phyloP scores from a whole-genome alignment of 106 monocot species.

The Apostasia shenzhenica region DNA sequence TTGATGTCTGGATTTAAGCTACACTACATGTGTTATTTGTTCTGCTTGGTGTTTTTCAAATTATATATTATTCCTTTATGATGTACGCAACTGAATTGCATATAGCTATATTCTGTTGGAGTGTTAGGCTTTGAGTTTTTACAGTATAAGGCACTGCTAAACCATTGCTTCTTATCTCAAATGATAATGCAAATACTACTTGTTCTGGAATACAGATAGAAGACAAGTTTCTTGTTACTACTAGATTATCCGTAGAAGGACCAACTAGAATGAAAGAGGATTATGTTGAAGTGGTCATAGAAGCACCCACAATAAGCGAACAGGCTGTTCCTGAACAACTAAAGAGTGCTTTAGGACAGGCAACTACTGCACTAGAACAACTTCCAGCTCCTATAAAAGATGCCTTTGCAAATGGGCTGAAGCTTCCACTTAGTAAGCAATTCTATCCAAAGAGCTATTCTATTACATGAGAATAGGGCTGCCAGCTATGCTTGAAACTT shows the following conservation, averaged over 20 bases:
- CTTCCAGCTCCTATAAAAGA: conserved; percentile 70
- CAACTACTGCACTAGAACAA: conserved; percentile 60
- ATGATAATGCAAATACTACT: background rate
- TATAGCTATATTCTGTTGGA: no score
- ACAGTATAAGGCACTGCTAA: no score
- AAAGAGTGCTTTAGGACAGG: conserved; percentile 53
- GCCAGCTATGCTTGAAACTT: no score
- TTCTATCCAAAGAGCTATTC: no score
- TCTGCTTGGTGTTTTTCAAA: no score
- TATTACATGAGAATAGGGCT: no score
- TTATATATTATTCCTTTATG: no score
- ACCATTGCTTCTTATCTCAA: background rate
- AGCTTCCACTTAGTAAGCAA: conserved; percentile 80
- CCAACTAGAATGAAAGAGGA: conserved; percentile 95
- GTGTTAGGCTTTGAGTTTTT: no score
- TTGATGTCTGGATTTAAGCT: no score
- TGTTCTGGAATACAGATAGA: conserved; percentile 47
- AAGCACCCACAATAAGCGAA: conserved; percentile 59
- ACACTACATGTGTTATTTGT: no score
- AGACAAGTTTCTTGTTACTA: conserved; percentile 60
- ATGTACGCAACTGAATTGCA: no score
- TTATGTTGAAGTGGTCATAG: conserved; percentile 76
- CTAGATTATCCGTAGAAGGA: conserved; percentile 83
- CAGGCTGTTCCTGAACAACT: conserved; percentile 82
- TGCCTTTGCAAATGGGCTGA: conserved; percentile 61